These are phyloP conservation scores for Ustilago hordei DNA, from an alignment of 1,284 basidiomycete species.

Conservation along the genomic window DNA sequence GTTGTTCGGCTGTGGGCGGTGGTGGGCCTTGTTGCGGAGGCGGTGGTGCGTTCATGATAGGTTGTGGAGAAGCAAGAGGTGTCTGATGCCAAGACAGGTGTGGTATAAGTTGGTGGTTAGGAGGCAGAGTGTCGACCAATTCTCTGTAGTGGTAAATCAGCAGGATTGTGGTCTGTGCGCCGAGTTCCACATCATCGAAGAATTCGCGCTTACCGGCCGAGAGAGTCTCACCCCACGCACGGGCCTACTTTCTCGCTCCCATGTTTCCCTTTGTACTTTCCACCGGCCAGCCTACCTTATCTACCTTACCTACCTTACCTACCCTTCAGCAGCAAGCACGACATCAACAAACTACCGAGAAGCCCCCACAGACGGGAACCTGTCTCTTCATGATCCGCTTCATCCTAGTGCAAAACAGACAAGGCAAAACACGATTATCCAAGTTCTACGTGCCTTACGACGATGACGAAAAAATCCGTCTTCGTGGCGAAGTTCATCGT, in stretches of 20 bases:
- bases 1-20: constrained; percentile 59
- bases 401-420: constrained; percentile 93
- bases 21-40: constrained; percentile 52
- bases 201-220: neutral
- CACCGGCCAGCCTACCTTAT: neutral
- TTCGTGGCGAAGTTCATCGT: constrained; percentile 94
- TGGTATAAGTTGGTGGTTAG: neutral
- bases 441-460: constrained; percentile 90
- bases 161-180: neutral
- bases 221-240: neutral
- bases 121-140: neutral
- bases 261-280: constrained; percentile 10
- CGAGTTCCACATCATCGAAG: neutral
- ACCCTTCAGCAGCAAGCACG: too few species aligned
- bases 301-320: neutral
- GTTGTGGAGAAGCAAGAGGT: neutral
- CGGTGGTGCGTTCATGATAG: constrained; percentile 39
- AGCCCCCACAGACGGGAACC: too few species aligned
- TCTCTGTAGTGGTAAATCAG: neutral
- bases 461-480: constrained; percentile 77
- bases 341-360: too few species aligned
- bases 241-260: neutral
- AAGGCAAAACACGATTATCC: constrained; percentile 94
- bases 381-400: constrained; percentile 82
- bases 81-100: neutral